Conservation (phyloP, 2,329 filamentous ascomycete species). For the Fusarium anthophilum region DNA sequence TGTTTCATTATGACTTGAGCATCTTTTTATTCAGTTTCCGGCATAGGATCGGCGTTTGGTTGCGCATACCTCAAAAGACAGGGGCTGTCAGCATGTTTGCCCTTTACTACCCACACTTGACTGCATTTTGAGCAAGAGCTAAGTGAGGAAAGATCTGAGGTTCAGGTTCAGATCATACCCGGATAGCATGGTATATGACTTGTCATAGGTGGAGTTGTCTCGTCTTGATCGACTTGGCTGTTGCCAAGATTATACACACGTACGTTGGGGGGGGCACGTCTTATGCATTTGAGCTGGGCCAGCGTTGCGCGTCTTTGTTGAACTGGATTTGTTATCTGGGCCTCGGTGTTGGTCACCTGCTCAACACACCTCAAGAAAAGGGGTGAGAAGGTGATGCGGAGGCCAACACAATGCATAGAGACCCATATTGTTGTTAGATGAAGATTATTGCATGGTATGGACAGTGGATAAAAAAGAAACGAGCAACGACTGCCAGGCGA, state of each 20-base stretch:
- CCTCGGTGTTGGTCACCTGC: background rate
- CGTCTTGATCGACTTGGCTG: conserved; percentile 19
- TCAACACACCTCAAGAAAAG: background rate
- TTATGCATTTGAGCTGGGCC: conserved; percentile 27
- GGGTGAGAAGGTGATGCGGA: background rate
- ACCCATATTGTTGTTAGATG: conserved; percentile 33
- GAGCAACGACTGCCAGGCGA: conserved; percentile 23
- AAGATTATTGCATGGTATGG: conserved; percentile 28
- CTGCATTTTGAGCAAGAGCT: conserved; percentile 1
- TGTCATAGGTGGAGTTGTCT: conserved; percentile 39
- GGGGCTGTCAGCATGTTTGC: conserved; percentile 39
- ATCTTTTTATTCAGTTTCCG: conserved; percentile 33
- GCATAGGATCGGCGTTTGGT: conserved; percentile 45
- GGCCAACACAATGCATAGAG: conserved; percentile 23
- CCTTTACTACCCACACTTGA: conserved; percentile 3
- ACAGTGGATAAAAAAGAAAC: conserved; percentile 24
- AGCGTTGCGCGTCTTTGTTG: conserved; percentile 23
- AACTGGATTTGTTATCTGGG: conserved; percentile 12
- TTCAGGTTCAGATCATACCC: conserved; percentile 39
- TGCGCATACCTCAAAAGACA: conserved; percentile 28
- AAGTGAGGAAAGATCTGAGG: conserved; percentile 22
- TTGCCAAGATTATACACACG: conserved; percentile 20
- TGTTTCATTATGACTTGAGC: conserved; percentile 35
- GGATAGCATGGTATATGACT: conserved; percentile 44
- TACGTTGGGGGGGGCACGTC: conserved; percentile 8